phyloP scores from a whole-genome alignment of 2,329 filamentous ascomycete genomes.

The Colletotrichum abscissum region DNA sequence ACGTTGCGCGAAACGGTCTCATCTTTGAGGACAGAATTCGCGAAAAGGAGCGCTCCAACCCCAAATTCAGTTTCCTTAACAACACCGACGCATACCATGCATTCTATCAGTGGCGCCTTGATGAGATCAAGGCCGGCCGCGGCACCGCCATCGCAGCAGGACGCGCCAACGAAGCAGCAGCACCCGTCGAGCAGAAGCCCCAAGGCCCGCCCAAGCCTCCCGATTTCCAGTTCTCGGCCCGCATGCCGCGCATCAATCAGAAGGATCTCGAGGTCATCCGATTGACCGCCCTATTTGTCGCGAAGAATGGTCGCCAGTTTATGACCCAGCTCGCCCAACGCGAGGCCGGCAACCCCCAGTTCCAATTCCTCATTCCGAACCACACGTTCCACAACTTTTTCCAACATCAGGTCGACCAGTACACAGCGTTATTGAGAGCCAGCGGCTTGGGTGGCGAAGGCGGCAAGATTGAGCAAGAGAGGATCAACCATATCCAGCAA shows the following conservation, averaged over 20 bases:
- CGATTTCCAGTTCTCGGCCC: constrained; percentile 92
- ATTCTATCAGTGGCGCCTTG: constrained; percentile 91
- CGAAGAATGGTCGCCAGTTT: constrained; percentile 91
- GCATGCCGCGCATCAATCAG: constrained; percentile 97
- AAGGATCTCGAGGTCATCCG: constrained; percentile 83
- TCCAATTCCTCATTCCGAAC: constrained; percentile 94
- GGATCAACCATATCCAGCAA: constrained; percentile 77
- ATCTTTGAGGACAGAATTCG: constrained; percentile 87
- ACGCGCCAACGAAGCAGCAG: constrained; percentile 71
- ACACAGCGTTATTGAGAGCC: constrained; percentile 80
- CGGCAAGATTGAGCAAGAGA: constrained; percentile 77
- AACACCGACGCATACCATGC: constrained; percentile 84
- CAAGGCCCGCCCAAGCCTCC: constrained; percentile 86
- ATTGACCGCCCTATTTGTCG: constrained; percentile 90
- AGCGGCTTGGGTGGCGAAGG: constrained; percentile 74
- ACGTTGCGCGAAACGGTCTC: constrained; percentile 77
- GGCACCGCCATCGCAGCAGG: constrained; percentile 84
- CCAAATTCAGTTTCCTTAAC: constrained; percentile 92
- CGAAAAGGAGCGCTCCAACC: constrained; percentile 83
- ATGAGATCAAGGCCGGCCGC: constrained; percentile 85
- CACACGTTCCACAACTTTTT: constrained; percentile 98
- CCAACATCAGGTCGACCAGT: constrained; percentile 91
- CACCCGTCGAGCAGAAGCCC: constrained; percentile 69
- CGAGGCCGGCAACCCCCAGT: constrained; percentile 91
- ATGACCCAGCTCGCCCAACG: constrained; percentile 90